Evolutionary conservation across 108 stramenopile genomes (phyloP), one percentile per base, ranked within the genome.

Genomic region (Nitzschia putrida): DNA sequence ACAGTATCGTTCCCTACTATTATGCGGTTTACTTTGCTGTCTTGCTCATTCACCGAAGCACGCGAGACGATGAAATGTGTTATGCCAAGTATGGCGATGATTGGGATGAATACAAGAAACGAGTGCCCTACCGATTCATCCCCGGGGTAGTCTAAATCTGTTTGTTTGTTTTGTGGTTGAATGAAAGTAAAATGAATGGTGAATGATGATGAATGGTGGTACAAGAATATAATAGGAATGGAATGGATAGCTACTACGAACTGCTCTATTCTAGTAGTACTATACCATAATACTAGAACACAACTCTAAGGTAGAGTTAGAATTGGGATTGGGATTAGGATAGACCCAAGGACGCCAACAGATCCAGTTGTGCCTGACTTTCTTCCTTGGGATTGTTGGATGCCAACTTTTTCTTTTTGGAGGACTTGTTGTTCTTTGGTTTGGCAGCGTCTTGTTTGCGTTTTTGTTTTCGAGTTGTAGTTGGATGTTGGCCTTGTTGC

Each of bases 11-110:
- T 11, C 95, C 97, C 3, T 99, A 98, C 67, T 98, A 92, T 68
- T 98, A 99, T 73, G 89, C 94, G 34, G 81, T 96, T 29, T 99
- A 98, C 71, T 99, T 99, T 80, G 78, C 82, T 13, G 78, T 98
- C 37, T 77, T 99, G 10, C 83, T 99, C 26, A 77, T 98, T 24
- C 99, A 99, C 79, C 92, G 99, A 55, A 91, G 92, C n/a, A 78
- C 88, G 39, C 81, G 99, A 47, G 99, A 99, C 73, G 98, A 98
- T 76, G 85, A 93, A 56, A 74, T 89, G 69, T 99, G 99, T 80
- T 72, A 78, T 24, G 78, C 73, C 20, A 99, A 99, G 80, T 99
- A 99, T 72, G 98, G 98, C 2, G 86, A 81, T 13, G 98, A 98
- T 81, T 99, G 99, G 99, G 59, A 79, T 16, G 79, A 80, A 66